These are phyloP conservation scores for Lepiota brunneoincarnata DNA, from an alignment of 768 basidiomycete species.

Conservation along the genomic window DNA sequence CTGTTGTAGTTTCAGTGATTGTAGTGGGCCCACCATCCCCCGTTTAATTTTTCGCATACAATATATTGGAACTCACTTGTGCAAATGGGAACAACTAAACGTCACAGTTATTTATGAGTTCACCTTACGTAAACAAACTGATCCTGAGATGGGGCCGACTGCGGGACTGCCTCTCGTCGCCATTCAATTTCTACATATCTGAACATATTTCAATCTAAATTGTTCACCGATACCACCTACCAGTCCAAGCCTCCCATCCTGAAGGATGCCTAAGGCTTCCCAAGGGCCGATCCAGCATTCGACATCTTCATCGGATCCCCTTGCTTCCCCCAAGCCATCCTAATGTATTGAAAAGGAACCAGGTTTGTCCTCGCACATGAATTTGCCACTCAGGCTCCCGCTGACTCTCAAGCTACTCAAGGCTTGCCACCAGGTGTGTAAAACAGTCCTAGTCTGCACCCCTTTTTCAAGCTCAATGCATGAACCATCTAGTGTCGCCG, in stretches of 20 bases:
- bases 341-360: conserved; percentile 52
- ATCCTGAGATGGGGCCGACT: neutral
- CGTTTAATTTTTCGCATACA: too few species aligned
- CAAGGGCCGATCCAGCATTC: conserved; percentile 20
- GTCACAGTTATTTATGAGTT: too few species aligned
- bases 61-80: too few species aligned
- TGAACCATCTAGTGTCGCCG: conserved; percentile 56
- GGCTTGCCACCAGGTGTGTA: conserved; percentile 55
- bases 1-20: neutral
- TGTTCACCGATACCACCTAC: neutral
- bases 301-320: conserved; percentile 23
- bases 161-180: conserved; percentile 4
- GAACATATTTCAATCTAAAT: neutral
- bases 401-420: conserved; percentile 17
- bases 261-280: conserved; percentile 10
- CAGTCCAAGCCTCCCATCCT: neutral
- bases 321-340: conserved; percentile 31
- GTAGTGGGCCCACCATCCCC: neutral
- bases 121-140: neutral
- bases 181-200: conserved; percentile 1
- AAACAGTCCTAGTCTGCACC: conserved; percentile 1
- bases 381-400: neutral
- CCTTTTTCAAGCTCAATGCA: conserved; percentile 17
- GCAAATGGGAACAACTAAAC: too few species aligned
- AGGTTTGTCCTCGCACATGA: conserved; percentile 29